These are phyloP conservation scores for Spongispora temasekensis DNA, from an alignment of 1,284 basidiomycete genomes.

Conservation along the genomic window DNA sequence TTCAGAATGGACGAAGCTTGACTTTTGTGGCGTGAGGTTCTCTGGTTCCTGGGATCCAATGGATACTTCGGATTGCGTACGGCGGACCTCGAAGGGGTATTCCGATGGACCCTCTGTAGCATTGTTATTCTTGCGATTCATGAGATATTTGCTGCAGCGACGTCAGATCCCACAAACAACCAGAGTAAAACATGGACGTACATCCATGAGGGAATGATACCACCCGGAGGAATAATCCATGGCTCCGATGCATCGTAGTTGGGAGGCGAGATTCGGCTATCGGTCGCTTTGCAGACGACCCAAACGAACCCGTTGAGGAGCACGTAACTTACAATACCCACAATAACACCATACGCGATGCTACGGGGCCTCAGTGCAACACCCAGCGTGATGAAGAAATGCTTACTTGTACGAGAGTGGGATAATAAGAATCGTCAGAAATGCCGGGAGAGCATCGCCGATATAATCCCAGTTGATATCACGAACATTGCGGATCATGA, in stretches of 20 bases:
- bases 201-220: conserved; percentile 74
- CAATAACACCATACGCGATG: conserved; percentile 90
- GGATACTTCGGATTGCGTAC: conserved; percentile 34
- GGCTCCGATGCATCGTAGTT: conserved; percentile 63
- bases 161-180: background rate
- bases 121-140: conserved; percentile 8
- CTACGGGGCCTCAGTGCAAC: conserved; percentile 41
- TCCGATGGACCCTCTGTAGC: conserved; percentile 18
- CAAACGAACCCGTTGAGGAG: conserved; percentile 74
- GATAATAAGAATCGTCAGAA: conserved; percentile 78
- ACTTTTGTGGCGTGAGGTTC: conserved; percentile 26
- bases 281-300: conserved; percentile 53
- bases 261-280: conserved; percentile 69
- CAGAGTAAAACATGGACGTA: conserved; percentile 30
- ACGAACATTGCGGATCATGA: conserved; percentile 87
- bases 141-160: conserved; percentile 24
- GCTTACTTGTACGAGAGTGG: conserved; percentile 76
- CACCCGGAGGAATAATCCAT: conserved; percentile 70
- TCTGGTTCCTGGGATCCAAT: conserved; percentile 33
- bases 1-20: conserved; percentile 32
- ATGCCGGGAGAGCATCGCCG: conserved; percentile 84
- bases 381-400: background rate
- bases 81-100: conserved; percentile 33
- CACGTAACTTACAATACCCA: conserved; percentile 72
- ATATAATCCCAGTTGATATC: conserved; percentile 91